Percentiles rank a stretch among this genome's conserved stretches.
These are phyloP conservation scores for Laetiporus sulphureus DNA, from an alignment of 1,284 basidiomycete genomes.

Conservation along the genomic window DNA sequence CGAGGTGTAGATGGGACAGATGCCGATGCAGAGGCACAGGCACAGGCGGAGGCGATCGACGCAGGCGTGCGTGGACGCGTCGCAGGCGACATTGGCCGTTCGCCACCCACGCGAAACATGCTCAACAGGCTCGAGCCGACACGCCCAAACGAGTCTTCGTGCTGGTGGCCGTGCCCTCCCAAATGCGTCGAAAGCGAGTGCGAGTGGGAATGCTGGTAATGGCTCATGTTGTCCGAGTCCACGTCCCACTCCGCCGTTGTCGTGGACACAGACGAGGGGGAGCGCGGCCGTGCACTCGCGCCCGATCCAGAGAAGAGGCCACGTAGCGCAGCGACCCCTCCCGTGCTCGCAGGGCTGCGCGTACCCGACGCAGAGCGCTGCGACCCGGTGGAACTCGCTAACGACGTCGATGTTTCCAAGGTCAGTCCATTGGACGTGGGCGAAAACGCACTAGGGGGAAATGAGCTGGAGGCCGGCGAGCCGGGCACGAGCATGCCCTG, in stretches of 20 bases:
- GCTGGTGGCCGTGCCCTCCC: conserved; percentile 22
- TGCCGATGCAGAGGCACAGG: conserved; percentile 34
- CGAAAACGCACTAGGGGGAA: conserved; percentile 8
- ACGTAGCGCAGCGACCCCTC: conserved; percentile 43
- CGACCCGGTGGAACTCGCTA: conserved; percentile 10
- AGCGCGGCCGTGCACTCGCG: conserved; percentile 42
- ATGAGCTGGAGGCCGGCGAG: conserved; percentile 11
- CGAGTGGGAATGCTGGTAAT: too few relatives aligned
- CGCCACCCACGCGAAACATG: conserved; percentile 34
- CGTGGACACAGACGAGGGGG: conserved; percentile 33
- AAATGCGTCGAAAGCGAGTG: conserved; percentile 49
- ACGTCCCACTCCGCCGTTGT: conserved; percentile 31
- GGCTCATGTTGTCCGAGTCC: conserved; percentile 11
- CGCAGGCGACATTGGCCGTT: conserved; percentile 7
- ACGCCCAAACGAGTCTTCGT: conserved; percentile 45
- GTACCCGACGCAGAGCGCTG: conserved; percentile 9
- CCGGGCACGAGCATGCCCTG: conserved; percentile 47
- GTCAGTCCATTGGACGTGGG: not conserved
- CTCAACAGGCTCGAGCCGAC: conserved; percentile 47
- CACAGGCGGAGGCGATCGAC: conserved; percentile 10
- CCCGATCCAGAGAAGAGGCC: conserved; percentile 41
- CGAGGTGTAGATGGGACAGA: too few relatives aligned
- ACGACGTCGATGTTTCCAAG: not conserved
- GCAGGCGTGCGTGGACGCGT: conserved; percentile 8
- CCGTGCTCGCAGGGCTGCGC: conserved; percentile 13